Evolutionary conservation across 257 asterid species (phyloP), one percentile per base, ranked within the genome.

Genomic region (Capsicum baccatum): DNA sequence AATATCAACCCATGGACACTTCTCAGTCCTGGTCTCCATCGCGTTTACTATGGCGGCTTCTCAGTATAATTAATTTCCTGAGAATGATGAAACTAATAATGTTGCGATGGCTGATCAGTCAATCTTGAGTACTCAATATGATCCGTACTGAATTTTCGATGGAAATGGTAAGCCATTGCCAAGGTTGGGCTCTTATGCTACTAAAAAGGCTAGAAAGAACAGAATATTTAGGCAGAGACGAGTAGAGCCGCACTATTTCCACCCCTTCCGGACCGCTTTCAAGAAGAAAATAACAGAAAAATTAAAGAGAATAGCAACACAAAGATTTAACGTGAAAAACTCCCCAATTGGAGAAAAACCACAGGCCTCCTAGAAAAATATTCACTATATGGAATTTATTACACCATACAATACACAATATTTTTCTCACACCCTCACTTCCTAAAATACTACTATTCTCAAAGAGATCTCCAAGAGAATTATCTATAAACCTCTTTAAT

Each of bases 191-290:
- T 70, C 94, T 15, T 37, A 13, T 68, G 76, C 76, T 68, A 68
- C 76, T 9, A 97, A 91, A 82, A 98, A 94, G 87, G 99, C 99
- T 0, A 83, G 99, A 86, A 95, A 94, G 94, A 97, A 93, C 63
- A 88, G 99, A 85, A 97, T 97, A 98, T n/a, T 98, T 3, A 91
- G 98, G 7, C 98, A 97, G 60, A 85, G 96, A 81, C 76, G 90
- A 69, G 79, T 91, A 5, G 84, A 89, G 47, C 14, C 90, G 0
- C 92, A 91, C 85, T n/a, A n/a, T n/a, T n/a, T n/a, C n/a, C n/a
- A n/a, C n/a, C n/a, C n/a, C n/a, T n/a, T n/a, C n/a, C n/a, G n/a
- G n/a, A n/a, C n/a, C n/a, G n/a, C n/a, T n/a, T n/a, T n/a, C n/a
- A n/a, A n/a, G n/a, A n/a, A n/a, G n/a, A n/a, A n/a, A n/a, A n/a